phyloP scores from a whole-genome alignment of 2,329 filamentous ascomycete genomes.

The Talaromyces islandicus region DNA sequence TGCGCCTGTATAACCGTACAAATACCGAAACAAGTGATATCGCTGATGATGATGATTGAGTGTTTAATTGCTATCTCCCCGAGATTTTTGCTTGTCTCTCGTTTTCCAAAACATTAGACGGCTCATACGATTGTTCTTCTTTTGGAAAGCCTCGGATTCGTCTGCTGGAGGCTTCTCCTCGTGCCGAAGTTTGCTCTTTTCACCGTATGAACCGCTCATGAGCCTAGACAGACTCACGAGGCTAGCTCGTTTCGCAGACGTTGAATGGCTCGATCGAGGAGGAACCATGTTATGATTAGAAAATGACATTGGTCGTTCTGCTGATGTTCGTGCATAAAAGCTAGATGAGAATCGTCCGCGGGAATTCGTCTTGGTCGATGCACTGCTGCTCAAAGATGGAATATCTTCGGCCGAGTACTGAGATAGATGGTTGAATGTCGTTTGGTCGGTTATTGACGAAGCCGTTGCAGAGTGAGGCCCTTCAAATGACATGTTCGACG shows the following conservation, averaged over 20 bases:
- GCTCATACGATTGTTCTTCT: constrained; percentile 41
- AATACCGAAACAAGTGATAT: not conserved
- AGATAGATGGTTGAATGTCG: constrained; percentile 29
- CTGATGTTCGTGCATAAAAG: constrained; percentile 35
- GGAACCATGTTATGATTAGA: constrained; percentile 28
- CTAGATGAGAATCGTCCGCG: constrained; percentile 38
- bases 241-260: constrained; percentile 41
- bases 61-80: constrained; percentile 12
- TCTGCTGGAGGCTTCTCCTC: constrained; percentile 39
- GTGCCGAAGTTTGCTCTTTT: constrained; percentile 40
- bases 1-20: constrained; percentile 4
- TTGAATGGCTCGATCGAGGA: constrained; percentile 33
- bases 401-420: constrained; percentile 44
- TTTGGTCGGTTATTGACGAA: constrained; percentile 36
- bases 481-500: constrained; percentile 36
- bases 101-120: constrained; percentile 46
- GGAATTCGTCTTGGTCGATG: constrained; percentile 41
- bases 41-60: constrained; percentile 7
- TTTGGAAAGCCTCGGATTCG: constrained; percentile 34
- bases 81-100: constrained; percentile 38
- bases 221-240: constrained; percentile 45
- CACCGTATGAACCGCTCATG: constrained; percentile 38
- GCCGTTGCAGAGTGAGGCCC: constrained; percentile 36
- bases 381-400: constrained; percentile 45
- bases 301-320: constrained; percentile 41